Evolutionary conservation across 1,139 yeast genomes (phyloP), one percentile per base, ranked within the genome.

Genomic region (Debaryomyces sp.): DNA sequence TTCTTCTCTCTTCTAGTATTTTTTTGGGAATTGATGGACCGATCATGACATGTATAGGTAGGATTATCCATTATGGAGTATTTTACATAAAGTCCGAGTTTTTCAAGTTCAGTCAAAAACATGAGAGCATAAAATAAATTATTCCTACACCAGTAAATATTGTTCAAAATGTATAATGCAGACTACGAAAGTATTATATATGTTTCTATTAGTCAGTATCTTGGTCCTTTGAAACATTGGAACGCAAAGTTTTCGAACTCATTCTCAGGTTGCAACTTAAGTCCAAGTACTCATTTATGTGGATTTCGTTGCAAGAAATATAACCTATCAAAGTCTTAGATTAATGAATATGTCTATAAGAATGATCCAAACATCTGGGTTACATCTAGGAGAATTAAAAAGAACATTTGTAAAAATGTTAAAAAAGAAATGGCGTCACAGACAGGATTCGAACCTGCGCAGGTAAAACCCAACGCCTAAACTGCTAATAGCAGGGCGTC

Each of bases 371-470:
- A 7, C 30, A 1, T 10, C n/a, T 9, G 21, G 21, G 13, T 32
- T 32, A 32, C 6, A 15, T 9, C n/a, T n/a, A 13, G 18, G 13
- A 32, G 5, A 9, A n/a, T 4, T 18, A 4, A 18, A 18, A 3
- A 18, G 4, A n/a, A n/a, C n/a, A n/a, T n/a, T n/a, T n/a, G n/a
- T n/a, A n/a, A n/a, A 18, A 1, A 18, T 4, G 21, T 18, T 3
- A 4, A 22, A 42, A 33, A 74, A 78, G 72, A 72, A 64, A 68
- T 63, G 58, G 49, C 89, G 89, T 84, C 81, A 84, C 87, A 81
- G 86, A 82, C 89, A 84, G 87, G 89, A 84, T 84, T 84, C 89
- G 89, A 84, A 84, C 89, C 87, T 84, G 88, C 89, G 89, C 83
- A 81, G 85, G 88, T 80, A 83, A 74, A 81, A 79, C 88, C 85